A percentile compares a stretch with the other conserved stretches of the same genome.
phyloP scores from a whole-genome alignment of 1,284 basidiomycete species.

The Moniliella sp. region DNA sequence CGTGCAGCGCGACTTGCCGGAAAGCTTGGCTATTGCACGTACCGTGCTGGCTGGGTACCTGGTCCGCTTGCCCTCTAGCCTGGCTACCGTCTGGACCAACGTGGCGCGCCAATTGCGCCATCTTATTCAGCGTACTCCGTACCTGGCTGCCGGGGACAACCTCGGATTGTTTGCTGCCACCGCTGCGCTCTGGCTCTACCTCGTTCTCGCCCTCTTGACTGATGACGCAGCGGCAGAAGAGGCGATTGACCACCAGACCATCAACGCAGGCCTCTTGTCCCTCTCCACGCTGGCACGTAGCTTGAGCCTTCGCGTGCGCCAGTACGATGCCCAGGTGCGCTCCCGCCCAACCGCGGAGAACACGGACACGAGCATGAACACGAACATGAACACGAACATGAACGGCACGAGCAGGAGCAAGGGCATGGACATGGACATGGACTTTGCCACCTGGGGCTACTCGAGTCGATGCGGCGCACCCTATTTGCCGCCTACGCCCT shows the following conservation, averaged over 20 bases:
- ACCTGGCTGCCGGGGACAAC: too few species aligned
- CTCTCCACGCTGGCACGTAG: slow-evolving; percentile 9
- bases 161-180: slow-evolving; percentile 13
- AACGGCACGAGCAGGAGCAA: too few species aligned
- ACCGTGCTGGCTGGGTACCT: slow-evolving; percentile 18
- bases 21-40: slow-evolving; percentile 14
- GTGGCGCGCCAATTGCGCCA: slow-evolving; percentile 10
- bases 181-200: slow-evolving; percentile 19
- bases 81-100: slow-evolving; percentile 13
- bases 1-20: slow-evolving; percentile 8
- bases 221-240: slow-evolving; percentile 8
- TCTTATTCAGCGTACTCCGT: slow-evolving; percentile 1
- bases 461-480: slow-evolving; percentile 18
- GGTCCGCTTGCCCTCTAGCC: slow-evolving; percentile 15
- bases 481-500: slow-evolving; percentile 18
- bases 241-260: slow-evolving; percentile 9
- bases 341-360: too few species aligned
- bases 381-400: too few species aligned
- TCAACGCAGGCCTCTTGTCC: slow-evolving; percentile 8
- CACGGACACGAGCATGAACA: too few species aligned
- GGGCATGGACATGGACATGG: too few species aligned
- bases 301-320: slow-evolving; percentile 3
- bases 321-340: too few species aligned
- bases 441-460: slow-evolving; percentile 5
- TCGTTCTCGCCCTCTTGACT: slow-evolving; percentile 15